Evolutionary conservation across 176 grass and related monocot species (phyloP), one percentile per base, ranked within the genome.

Genomic region (Pontederia crassipes): DNA sequence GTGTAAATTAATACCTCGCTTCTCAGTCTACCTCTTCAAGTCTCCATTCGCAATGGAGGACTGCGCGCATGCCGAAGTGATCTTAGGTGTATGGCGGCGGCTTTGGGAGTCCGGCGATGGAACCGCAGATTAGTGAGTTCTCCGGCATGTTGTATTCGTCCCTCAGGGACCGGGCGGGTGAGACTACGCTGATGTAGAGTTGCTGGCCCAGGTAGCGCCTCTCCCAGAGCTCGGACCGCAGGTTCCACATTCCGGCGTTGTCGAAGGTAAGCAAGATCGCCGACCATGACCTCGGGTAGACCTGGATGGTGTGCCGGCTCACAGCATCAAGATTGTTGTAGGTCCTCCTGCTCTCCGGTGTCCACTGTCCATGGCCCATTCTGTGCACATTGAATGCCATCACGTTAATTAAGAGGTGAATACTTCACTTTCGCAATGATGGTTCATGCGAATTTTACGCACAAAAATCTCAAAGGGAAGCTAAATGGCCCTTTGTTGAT

Each of bases 271-370:
- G 55, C 49, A 63, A 52, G 70, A 80, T 80, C 14, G 78, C 78
- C 0, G 78, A 62, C 78, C 78, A 80, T 7, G 78, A 80, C 60
- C 67, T 74, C 47, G 69, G 78, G 70, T 69, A 80, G 11, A 80
- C 78, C 49, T 80, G 78, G 24, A 80, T 72, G 12, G 78, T 69
- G 78, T 80, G 70, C 64, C 71, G 65, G 32, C 78, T 80, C 55
- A 80, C 78, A 0, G 78, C 49, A 17, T 80, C 78, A 1, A 80
- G 71, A 69, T 62, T 62, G 51, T 80, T 80, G 63, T 74, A 80
- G 1, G 28, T 57, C 46, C 40, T 62, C 70, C 70, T 59, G 69
- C 70, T 68, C 16, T 48, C 69, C 0, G 77, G 70, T 56, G 77
- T 69, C 78, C 78, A 80, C 56, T 73, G 74, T 2, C 78, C 78